These are phyloP conservation scores for Calonectria pteridis DNA, from an alignment of 2,329 filamentous ascomycete species.

Conservation along the genomic window DNA sequence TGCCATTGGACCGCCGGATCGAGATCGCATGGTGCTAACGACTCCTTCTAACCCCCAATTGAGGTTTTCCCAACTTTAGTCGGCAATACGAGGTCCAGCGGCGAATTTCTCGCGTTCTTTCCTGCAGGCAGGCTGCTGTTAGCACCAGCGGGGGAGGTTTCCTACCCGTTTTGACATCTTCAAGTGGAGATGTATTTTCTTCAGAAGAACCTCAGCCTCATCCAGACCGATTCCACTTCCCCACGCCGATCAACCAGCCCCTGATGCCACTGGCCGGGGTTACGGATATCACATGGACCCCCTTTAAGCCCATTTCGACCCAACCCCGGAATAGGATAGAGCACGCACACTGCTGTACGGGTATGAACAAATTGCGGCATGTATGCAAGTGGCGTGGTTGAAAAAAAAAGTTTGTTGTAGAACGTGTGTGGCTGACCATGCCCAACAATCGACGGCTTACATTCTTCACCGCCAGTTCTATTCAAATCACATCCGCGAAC, in stretches of 20 bases:
- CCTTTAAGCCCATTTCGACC: conserved; percentile 10
- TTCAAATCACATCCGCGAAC: neutral
- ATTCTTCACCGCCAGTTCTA: conserved; percentile 6
- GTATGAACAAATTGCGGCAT: neutral
- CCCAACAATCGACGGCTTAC: neutral
- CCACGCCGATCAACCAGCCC: neutral
- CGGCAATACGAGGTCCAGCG: neutral
- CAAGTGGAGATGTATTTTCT: neutral
- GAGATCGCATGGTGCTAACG: neutral
- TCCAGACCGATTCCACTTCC: neutral
- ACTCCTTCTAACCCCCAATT: neutral
- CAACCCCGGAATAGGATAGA: neutral
- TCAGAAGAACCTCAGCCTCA: neutral
- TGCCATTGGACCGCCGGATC: neutral
- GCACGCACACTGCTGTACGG: neutral
- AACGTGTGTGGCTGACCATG: neutral
- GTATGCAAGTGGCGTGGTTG: conserved; percentile 9
- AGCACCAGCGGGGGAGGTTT: no score
- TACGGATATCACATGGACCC: neutral
- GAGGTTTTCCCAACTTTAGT: neutral
- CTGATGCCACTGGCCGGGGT: neutral
- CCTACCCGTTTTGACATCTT: no score
- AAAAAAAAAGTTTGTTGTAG: neutral
- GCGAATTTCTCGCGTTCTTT: neutral
- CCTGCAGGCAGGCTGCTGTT: neutral